phyloP scores from a whole-genome alignment of 768 basidiomycete genomes.

The Filobasidium wieringae region DNA sequence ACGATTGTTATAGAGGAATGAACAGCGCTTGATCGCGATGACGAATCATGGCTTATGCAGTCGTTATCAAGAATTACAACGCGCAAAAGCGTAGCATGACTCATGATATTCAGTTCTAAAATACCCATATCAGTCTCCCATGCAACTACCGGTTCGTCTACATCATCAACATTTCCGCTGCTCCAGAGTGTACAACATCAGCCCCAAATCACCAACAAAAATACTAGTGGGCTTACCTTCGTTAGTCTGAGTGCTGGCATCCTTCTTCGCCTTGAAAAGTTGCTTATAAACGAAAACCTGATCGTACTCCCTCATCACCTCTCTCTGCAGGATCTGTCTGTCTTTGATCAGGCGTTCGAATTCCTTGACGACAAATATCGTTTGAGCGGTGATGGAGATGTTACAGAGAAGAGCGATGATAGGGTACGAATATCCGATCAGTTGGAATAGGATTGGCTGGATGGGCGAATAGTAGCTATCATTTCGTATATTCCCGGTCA shows the following conservation, averaged over 20 bases:
- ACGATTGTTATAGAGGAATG: too few species aligned
- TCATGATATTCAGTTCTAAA: too few species aligned
- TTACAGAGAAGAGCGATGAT: conserved; percentile 16
- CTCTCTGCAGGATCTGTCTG: conserved; percentile 28
- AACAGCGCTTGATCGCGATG: too few species aligned
- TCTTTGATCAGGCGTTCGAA: conserved; percentile 34
- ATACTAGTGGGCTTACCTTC: too few species aligned
- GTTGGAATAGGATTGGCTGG: conserved; percentile 23
- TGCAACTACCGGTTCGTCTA: too few species aligned
- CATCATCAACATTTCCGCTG: neutral
- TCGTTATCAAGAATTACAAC: too few species aligned
- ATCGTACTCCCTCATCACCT: conserved; percentile 39
- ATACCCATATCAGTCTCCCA: too few species aligned
- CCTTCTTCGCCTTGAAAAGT: conserved; percentile 29
- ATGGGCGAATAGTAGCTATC: conserved; percentile 30
- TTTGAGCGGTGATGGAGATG: conserved; percentile 12
- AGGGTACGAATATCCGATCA: conserved; percentile 25
- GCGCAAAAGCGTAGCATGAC: too few species aligned
- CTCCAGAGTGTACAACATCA: neutral
- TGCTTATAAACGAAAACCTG: conserved; percentile 34
- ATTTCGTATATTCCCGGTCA: neutral
- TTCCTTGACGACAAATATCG: conserved; percentile 23
- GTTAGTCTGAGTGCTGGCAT: conserved; percentile 29
- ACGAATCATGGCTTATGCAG: too few species aligned
- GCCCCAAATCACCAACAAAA: too few species aligned